A percentile compares a stretch with the other conserved stretches of the same genome.
Evolutionary conservation across 371 early-diverging fungal species (phyloP).

Genomic region (Syncephalastrum contaminatum): DNA sequence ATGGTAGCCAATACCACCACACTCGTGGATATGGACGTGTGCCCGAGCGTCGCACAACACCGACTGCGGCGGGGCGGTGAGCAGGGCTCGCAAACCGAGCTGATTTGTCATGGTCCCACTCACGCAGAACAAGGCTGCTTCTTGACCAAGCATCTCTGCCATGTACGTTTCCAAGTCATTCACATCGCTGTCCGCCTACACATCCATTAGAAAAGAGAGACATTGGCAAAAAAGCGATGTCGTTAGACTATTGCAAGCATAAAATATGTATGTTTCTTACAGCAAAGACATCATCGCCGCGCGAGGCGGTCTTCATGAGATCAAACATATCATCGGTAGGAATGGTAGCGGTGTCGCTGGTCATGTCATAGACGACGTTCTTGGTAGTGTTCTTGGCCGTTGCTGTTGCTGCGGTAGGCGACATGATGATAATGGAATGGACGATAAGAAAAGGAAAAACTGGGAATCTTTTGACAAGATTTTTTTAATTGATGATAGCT

Average conservation of each 20-base stretch:
- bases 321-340: constrained; percentile 82
- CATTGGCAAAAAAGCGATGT: not conserved
- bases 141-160: constrained; percentile 74
- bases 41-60: constrained; percentile 77
- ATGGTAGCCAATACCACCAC: constrained; percentile 71
- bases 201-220: not conserved
- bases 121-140: constrained; percentile 79
- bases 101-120: constrained; percentile 35
- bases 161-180: constrained; percentile 67
- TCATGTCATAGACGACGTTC: constrained; percentile 36
- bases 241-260: not conserved
- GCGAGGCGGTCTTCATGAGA: constrained; percentile 66
- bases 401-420: too few species aligned
- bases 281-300: constrained; percentile 83
- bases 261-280: constrained; percentile 26
- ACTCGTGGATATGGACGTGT: constrained; percentile 80
- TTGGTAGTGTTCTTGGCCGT: too few species aligned
- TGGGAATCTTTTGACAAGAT: too few species aligned
- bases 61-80: constrained; percentile 78
- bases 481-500: too few species aligned
- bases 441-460: too few species aligned
- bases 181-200: constrained; percentile 24
- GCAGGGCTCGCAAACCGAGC: constrained; percentile 19
- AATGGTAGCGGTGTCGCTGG: constrained; percentile 73
- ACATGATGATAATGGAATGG: too few species aligned